These are phyloP conservation scores for Rhodotorula toruloides DNA, from an alignment of 768 basidiomycete genomes.

Conservation along the genomic window DNA sequence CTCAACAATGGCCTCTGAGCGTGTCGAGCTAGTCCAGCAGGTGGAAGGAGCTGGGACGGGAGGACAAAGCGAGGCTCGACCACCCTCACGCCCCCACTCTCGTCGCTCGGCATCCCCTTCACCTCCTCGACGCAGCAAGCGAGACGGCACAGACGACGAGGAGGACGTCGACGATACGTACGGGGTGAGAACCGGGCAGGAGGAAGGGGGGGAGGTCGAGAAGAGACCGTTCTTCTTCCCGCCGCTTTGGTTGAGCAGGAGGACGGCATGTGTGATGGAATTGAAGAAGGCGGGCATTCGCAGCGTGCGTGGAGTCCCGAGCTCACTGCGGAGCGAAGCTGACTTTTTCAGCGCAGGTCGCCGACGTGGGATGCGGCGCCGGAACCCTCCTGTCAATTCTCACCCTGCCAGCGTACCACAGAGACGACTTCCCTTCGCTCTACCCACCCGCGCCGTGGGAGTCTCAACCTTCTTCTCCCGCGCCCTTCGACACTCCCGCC, in stretches of 20 bases:
- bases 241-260: conserved; percentile 29
- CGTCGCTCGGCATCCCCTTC: not conserved
- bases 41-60: too few relatives aligned
- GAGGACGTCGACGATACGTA: conserved; percentile 15
- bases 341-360: conserved; percentile 46
- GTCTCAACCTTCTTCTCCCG: conserved; percentile 16
- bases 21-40: too few relatives aligned
- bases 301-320: conserved; percentile 9
- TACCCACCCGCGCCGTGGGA: not conserved
- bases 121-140: too few relatives aligned
- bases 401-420: conserved; percentile 69
- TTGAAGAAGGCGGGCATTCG: conserved; percentile 22
- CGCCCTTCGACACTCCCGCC: not conserved
- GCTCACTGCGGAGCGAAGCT: not conserved
- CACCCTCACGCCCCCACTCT: not conserved
- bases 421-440: conserved; percentile 48
- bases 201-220: too few relatives aligned
- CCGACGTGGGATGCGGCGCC: conserved; percentile 81
- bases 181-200: not conserved
- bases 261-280: conserved; percentile 13
- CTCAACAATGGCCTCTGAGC: too few relatives aligned
- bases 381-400: conserved; percentile 67
- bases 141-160: not conserved
- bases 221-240: conserved; percentile 39
- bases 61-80: too few relatives aligned